A percentile compares a stretch with the other conserved stretches of the same genome.
phyloP scores from a whole-genome alignment of 768 basidiomycete species.

The Boletus insuetus region DNA sequence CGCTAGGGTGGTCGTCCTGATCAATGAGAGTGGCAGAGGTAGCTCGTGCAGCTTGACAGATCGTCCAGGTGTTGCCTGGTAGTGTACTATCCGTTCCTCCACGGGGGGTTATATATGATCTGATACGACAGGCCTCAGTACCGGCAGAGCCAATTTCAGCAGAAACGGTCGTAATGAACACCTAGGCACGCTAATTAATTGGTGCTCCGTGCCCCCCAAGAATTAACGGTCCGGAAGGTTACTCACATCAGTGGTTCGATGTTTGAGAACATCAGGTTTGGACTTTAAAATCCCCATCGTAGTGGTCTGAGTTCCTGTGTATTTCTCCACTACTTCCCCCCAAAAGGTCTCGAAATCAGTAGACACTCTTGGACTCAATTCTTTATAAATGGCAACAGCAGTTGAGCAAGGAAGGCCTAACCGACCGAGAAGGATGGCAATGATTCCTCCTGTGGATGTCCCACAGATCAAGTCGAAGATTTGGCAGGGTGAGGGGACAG shows the following conservation, averaged over 20 bases:
- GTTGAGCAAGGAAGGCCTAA: background rate
- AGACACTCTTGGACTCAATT: background rate
- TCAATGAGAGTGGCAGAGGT: background rate
- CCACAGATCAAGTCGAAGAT: too few species aligned
- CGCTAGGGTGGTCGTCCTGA: too few species aligned
- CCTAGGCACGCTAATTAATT: background rate
- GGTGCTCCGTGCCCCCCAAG: background rate
- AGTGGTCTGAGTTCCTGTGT: background rate
- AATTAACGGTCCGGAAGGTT: too few species aligned
- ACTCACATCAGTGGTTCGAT: background rate
- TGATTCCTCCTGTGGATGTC: background rate
- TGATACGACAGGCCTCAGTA: background rate
- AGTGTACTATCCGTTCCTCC: background rate
- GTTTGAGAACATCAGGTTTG: background rate
- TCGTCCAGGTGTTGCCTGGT: background rate
- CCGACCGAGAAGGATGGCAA: background rate
- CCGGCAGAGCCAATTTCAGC: background rate
- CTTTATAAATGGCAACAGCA: background rate
- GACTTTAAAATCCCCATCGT: background rate
- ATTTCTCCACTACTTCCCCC: background rate
- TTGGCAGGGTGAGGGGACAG: too few species aligned
- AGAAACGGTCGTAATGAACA: background rate
- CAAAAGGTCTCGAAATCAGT: background rate
- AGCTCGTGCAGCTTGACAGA: background rate
- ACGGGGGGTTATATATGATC: background rate